Conservation (phyloP, 1,284 basidiomycete species). For the Dichomitus squalens region DNA sequence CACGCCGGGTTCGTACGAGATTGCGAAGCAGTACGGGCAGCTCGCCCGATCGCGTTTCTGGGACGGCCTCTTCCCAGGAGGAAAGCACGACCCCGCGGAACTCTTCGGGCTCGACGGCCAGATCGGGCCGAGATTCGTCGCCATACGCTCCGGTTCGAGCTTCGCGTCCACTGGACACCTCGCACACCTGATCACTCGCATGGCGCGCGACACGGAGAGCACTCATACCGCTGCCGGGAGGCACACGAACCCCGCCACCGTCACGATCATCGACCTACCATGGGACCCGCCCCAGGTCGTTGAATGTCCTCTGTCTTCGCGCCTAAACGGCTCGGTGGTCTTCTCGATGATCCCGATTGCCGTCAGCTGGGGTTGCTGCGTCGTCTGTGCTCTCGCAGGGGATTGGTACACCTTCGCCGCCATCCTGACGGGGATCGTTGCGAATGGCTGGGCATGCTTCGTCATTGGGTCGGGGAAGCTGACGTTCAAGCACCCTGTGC, state of each 20-base stretch:
- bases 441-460: conserved; percentile 22
- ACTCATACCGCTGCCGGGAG: not conserved
- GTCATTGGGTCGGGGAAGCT: conserved; percentile 21
- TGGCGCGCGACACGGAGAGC: conserved; percentile 1
- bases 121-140: conserved; percentile 16
- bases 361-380: conserved; percentile 15
- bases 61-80: conserved; percentile 24
- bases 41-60: conserved; percentile 23
- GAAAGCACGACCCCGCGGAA: conserved; percentile 20
- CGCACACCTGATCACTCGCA: conserved; percentile 18
- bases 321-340: conserved; percentile 1
- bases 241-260: conserved; percentile 7
- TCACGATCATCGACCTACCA: conserved; percentile 16
- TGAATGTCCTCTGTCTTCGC: not conserved
- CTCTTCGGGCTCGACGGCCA: conserved; percentile 24
- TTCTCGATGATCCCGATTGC: conserved; percentile 17
- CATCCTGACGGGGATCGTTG: conserved; percentile 17
- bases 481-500: conserved; percentile 15
- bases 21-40: conserved; percentile 24
- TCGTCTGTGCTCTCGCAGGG: conserved; percentile 18
- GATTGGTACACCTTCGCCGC: conserved; percentile 23
- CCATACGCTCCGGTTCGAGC: conserved; percentile 19
- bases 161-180: conserved; percentile 17
- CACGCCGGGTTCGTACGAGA: conserved; percentile 21
- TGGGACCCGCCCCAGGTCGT: not conserved